A percentile compares a stretch with the other conserved stretches of the same genome.
Conservation (phyloP, 176 grass and related monocot species). For the Bothriochloa decipiens region DNA sequence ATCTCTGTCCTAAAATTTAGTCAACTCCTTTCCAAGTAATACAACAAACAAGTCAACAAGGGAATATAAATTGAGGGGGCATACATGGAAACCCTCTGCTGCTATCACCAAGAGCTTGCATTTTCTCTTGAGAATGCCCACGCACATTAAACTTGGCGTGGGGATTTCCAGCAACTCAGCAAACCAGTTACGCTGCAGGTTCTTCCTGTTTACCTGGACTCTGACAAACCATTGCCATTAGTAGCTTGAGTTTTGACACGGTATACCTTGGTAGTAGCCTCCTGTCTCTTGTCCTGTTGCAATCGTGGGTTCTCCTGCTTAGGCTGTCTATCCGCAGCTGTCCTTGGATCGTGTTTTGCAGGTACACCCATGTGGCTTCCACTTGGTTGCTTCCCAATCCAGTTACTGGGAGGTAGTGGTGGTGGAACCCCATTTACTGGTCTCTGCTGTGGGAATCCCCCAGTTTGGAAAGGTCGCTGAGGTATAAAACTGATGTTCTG, state of each 20-base stretch:
- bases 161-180: background rate
- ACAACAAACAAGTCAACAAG: conserved; percentile 41
- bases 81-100: background rate
- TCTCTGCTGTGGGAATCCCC: conserved; percentile 38
- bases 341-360: conserved; percentile 46
- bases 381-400: conserved; percentile 74
- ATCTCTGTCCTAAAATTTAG: conserved; percentile 36
- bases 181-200: background rate
- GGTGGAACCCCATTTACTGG: conserved; percentile 57
- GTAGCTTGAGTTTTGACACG: conserved; percentile 52
- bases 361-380: conserved; percentile 39
- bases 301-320: conserved; percentile 54
- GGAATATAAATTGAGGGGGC: background rate
- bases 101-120: background rate
- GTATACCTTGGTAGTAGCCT: conserved; percentile 57
- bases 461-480: conserved; percentile 43
- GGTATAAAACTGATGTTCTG: conserved; percentile 33
- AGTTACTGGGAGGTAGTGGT: conserved; percentile 75
- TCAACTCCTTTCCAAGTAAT: conserved; percentile 21
- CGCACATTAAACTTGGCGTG: background rate
- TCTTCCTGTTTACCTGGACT: conserved; percentile 47
- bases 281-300: conserved; percentile 57
- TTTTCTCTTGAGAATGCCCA: background rate
- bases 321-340: conserved; percentile 29
- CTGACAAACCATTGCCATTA: conserved; percentile 41